Evolutionary conservation across 495 filamentous ascomycete species (phyloP).

Genomic region (Lasiosphaeriaceae sp.): DNA sequence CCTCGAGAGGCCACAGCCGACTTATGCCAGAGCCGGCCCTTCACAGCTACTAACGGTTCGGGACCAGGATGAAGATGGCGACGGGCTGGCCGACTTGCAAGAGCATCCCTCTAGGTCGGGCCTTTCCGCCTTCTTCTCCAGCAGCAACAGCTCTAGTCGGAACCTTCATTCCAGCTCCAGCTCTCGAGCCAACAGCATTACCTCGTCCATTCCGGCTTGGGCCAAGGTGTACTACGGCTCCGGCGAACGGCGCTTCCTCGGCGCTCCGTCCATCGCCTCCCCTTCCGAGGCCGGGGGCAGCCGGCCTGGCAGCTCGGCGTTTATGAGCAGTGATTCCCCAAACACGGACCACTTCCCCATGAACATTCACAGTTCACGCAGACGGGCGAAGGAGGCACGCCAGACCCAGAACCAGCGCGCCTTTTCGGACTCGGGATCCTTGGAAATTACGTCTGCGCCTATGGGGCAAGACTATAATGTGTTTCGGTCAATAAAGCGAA

Average conservation of each 20-base stretch:
- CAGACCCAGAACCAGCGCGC: slow-evolving; percentile 13
- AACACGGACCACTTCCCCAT: slow-evolving; percentile 45
- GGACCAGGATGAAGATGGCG: slow-evolving; percentile 53
- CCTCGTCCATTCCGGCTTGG: slow-evolving; percentile 61
- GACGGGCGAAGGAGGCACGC: slow-evolving; percentile 38
- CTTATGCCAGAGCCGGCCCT: slow-evolving; percentile 29
- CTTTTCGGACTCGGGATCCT: slow-evolving; percentile 22
- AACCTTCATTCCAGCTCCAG: slow-evolving; percentile 46
- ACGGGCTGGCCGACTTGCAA: slow-evolving; percentile 50
- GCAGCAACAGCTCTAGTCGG: slow-evolving; percentile 38
- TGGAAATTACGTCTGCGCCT: slow-evolving; percentile 31
- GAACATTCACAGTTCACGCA: slow-evolving; percentile 49
- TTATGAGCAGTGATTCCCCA: slow-evolving; percentile 33
- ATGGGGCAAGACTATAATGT: slow-evolving; percentile 20
- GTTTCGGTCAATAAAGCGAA: slow-evolving; percentile 33
- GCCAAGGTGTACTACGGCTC: slow-evolving; percentile 58
- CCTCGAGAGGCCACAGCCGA: slow-evolving; percentile 34
- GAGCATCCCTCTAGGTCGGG: slow-evolving; percentile 44
- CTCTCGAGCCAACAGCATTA: slow-evolving; percentile 52
- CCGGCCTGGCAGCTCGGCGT: slow-evolving; percentile 35
- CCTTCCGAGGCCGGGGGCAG: slow-evolving; percentile 40
- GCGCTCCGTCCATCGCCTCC: slow-evolving; percentile 35
- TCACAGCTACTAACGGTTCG: slow-evolving; percentile 34
- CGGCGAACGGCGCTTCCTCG: slow-evolving; percentile 45
- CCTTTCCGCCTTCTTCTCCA: slow-evolving; percentile 38